Evolutionary conservation across 495 filamentous ascomycete species (phyloP), one percentile per base, ranked within the genome.

Genomic region (Pseudotulostoma volvatum): DNA sequence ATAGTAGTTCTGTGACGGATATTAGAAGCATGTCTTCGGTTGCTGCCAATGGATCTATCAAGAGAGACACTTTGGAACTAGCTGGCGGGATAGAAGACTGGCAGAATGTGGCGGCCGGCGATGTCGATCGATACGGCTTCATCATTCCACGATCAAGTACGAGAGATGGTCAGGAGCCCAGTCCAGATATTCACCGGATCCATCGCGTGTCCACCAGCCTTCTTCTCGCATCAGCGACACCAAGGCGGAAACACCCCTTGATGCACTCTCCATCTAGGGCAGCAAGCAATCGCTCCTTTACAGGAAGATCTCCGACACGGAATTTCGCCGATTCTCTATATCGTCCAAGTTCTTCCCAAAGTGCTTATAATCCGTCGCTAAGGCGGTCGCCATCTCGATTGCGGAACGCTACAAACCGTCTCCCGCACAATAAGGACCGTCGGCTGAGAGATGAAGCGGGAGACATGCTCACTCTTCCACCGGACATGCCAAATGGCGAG

Each of bases 121-220:
- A 93, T 53, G 81, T 96, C 31, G 90, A 99, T 59, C 63, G 79
- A 43, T 99, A 96, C 55, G 90, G 90, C 13, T 99, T 99, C 62
- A 96, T 99, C 55, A 65, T 43, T 63, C 51, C 50, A 64, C 48
- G 39, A 45, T 37, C 44, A 66, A 46, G 44, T 53, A 40, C 57
- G 11, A 54, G 42, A 60, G 54, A 52, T 60, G 40, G 50, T 15
- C 52, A 57, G n/a, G 46, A 42, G 31, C 52, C 59, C 31, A 60
- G 70, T 16, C 63, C 63, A 18, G 23, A 28, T 28, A 11, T 11
- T 5, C 67, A 65, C 39, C 64, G 70, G 2, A 64, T 78, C 3
- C 76, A 79, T 38, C 62, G 79, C 21, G 71, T 80, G n/a, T 75
- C 77, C 3, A 82, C 77, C 0, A 64, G 67, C 16, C 61, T 84